phyloP scores from a whole-genome alignment of 1,139 yeast genomes.

The Debaryomyces sp. region DNA sequence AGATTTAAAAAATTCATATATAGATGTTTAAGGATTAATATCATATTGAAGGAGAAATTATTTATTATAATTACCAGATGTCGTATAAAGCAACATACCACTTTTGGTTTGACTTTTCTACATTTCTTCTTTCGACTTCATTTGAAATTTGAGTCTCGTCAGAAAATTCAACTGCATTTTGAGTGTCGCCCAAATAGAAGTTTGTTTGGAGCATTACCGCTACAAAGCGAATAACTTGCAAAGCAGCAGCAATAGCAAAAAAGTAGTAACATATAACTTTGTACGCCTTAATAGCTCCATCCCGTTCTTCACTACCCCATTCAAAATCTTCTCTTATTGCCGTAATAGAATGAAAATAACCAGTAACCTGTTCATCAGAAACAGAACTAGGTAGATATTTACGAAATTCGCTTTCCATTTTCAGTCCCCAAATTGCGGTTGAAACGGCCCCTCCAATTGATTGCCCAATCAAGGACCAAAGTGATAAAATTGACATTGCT shows the following conservation, averaged over 20 bases:
- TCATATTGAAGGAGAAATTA: no score
- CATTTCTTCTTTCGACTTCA: not conserved
- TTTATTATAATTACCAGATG: not conserved
- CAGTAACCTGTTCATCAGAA: slow-evolving; percentile 5
- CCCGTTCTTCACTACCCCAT: not conserved
- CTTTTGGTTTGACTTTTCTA: not conserved
- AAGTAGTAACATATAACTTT: slow-evolving; percentile 16
- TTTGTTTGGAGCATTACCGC: slow-evolving; percentile 29
- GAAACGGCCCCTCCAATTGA: slow-evolving; percentile 48
- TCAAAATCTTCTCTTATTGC: not conserved
- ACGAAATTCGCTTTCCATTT: slow-evolving; percentile 31
- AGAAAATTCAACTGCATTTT: not conserved
- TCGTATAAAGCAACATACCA: not conserved
- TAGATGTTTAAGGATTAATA: no score
- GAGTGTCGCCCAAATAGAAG: slow-evolving; percentile 19
- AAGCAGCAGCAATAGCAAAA: slow-evolving; percentile 24
- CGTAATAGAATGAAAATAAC: not conserved
- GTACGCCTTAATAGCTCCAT: not conserved
- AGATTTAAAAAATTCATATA: not conserved
- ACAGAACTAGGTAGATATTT: slow-evolving; percentile 22
- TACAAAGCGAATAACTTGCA: slow-evolving; percentile 25
- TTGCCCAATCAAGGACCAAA: slow-evolving; percentile 43
- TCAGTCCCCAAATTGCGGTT: slow-evolving; percentile 50
- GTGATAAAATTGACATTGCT: slow-evolving; percentile 41
- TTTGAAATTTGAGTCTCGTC: not conserved